Conservation (phyloP, 768 basidiomycete species). For the Podaxis sp. region DNA sequence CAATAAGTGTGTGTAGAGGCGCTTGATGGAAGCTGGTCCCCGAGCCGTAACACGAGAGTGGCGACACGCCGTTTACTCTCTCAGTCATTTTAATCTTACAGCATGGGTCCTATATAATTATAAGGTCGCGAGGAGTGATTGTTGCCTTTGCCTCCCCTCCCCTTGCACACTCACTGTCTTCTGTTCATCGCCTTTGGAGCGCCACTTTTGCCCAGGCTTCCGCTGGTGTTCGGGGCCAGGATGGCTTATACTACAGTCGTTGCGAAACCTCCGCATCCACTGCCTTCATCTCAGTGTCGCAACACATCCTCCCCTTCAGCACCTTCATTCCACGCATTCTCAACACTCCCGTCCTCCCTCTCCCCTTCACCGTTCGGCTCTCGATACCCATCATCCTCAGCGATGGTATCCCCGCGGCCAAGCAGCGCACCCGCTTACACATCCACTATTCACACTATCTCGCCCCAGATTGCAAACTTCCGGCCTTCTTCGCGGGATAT, state of each 20-base stretch:
- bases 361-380: background rate
- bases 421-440: background rate
- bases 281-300: background rate
- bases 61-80: background rate
- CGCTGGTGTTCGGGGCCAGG: background rate
- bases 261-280: background rate
- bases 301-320: background rate
- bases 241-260: background rate
- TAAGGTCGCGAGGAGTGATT: background rate
- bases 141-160: background rate
- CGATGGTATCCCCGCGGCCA: background rate
- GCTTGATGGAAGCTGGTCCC: background rate
- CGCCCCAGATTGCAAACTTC: conserved; percentile 19
- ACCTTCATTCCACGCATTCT: background rate
- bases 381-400: background rate
- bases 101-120: conserved; percentile 1
- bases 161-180: background rate
- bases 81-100: background rate
- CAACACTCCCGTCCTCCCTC: background rate
- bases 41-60: background rate
- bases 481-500: conserved; percentile 37
- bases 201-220: background rate
- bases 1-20: background rate
- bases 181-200: background rate
- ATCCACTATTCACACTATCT: conserved; percentile 6